phyloP scores from a whole-genome alignment of 768 basidiomycete genomes.

The Paxillus ammoniavirescens region DNA sequence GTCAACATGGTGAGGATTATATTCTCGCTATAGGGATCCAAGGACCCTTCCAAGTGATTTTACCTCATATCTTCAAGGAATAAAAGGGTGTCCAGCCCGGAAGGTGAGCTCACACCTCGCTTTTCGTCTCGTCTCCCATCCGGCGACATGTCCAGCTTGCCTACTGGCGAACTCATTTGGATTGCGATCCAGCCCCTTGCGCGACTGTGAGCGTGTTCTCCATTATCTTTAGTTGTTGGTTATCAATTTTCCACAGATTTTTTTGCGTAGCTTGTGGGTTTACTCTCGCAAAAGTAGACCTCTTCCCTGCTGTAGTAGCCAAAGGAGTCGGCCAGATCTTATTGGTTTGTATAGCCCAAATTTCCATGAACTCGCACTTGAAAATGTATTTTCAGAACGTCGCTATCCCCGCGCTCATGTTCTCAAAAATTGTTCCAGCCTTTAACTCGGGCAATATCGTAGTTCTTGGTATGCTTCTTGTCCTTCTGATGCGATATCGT shows the following conservation, averaged over 20 bases:
- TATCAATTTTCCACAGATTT: slow-evolving; percentile 32
- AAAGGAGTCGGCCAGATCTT: slow-evolving; percentile 57
- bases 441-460: slow-evolving; percentile 55
- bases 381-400: slow-evolving; percentile 40
- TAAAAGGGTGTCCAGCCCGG: no score
- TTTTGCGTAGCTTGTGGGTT: slow-evolving; percentile 53
- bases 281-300: slow-evolving; percentile 52
- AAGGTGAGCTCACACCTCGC: no score
- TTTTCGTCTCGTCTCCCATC: no score
- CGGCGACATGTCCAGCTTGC: no score
- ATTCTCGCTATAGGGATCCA: no score
- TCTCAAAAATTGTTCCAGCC: slow-evolving; percentile 65
- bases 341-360: slow-evolving; percentile 31
- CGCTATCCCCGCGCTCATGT: slow-evolving; percentile 57
- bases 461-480: slow-evolving; percentile 43
- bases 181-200: not conserved
- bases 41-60: no score
- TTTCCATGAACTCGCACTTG: not conserved
- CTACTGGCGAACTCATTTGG: not conserved
- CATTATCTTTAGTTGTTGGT: no score
- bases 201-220: not conserved
- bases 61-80: no score
- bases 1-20: no score
- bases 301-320: slow-evolving; percentile 56
- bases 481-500: not conserved